Evolutionary conservation across 148 eudicot species (phyloP).

Genomic region (Spergularia bocconei): DNA sequence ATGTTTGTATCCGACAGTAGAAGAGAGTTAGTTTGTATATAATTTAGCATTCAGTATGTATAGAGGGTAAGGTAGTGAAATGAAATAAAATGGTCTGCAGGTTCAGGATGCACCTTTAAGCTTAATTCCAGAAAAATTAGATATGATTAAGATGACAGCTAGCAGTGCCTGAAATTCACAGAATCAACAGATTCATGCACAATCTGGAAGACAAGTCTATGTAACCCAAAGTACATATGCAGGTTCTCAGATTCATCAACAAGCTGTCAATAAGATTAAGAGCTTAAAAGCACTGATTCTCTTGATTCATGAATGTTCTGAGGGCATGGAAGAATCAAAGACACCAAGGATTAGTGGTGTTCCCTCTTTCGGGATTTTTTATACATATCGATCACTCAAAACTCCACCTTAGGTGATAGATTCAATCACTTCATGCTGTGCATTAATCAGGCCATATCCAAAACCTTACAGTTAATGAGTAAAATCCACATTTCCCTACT

Average conservation of each 20-base stretch:
- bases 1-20: slow-evolving; percentile 18
- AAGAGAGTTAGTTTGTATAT: slow-evolving; percentile 14
- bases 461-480: not conserved
- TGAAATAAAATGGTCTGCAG: slow-evolving; percentile 6
- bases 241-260: not conserved
- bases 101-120: not conserved
- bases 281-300: not conserved
- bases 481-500: not conserved
- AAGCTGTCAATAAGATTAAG: not conserved
- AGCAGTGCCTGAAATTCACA: not conserved
- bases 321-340: not conserved
- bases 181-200: not conserved
- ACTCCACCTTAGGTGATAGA: not conserved
- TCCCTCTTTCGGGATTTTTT: not conserved
- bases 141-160: not conserved
- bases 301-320: not conserved
- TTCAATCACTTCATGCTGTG: not conserved
- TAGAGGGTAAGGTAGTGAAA: slow-evolving; percentile 24
- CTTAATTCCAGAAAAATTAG: not conserved
- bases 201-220: no score
- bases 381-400: not conserved
- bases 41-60: slow-evolving; percentile 23
- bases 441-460: not conserved
- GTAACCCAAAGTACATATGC: no score
- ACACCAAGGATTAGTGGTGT: not conserved